phyloP scores from a whole-genome alignment of 352 stramenopile genomes.

The Aphanomyces astaci region DNA sequence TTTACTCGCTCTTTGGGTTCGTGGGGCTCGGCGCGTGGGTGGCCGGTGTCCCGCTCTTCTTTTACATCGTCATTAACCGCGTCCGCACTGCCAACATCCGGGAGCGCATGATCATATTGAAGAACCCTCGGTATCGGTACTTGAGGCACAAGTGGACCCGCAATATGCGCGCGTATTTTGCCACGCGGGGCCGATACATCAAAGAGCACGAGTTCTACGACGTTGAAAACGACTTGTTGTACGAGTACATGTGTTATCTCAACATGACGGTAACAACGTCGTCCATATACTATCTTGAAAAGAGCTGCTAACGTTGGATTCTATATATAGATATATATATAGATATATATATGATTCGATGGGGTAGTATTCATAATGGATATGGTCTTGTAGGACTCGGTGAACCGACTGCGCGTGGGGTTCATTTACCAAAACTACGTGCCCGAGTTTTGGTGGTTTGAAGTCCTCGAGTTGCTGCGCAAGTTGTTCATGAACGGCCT shows the following conservation, averaged over 20 bases:
- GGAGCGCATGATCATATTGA: slow-evolving; percentile 39
- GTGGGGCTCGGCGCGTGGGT: slow-evolving; percentile 60
- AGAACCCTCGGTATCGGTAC: slow-evolving; percentile 32
- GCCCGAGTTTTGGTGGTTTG: slow-evolving; percentile 69
- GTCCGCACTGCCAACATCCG: slow-evolving; percentile 51
- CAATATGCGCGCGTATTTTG: slow-evolving; percentile 43
- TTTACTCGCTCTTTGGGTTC: slow-evolving; percentile 53
- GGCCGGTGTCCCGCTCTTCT: slow-evolving; percentile 69
- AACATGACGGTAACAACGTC: slow-evolving; percentile 54
- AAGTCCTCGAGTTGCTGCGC: slow-evolving; percentile 65
- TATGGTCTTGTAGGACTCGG: slow-evolving; percentile 42
- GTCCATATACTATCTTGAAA: no score
- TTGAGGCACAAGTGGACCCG: slow-evolving; percentile 59
- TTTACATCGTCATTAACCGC: slow-evolving; percentile 60
- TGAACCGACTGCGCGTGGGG: slow-evolving; percentile 48
- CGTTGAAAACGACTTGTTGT: slow-evolving; percentile 56
- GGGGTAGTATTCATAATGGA: no score
- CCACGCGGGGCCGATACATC: slow-evolving; percentile 39
- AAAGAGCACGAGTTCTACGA: slow-evolving; percentile 44
- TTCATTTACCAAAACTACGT: slow-evolving; percentile 78
- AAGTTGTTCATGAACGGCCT: slow-evolving; percentile 70
- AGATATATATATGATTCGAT: no score
- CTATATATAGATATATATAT: no score
- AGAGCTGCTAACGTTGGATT: no score
- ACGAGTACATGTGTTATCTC: slow-evolving; percentile 67